Base-by-base conservation (phyloP, 192 early-diverging fungal genomes). In the Phycomyces blakesleeanus region DNA sequence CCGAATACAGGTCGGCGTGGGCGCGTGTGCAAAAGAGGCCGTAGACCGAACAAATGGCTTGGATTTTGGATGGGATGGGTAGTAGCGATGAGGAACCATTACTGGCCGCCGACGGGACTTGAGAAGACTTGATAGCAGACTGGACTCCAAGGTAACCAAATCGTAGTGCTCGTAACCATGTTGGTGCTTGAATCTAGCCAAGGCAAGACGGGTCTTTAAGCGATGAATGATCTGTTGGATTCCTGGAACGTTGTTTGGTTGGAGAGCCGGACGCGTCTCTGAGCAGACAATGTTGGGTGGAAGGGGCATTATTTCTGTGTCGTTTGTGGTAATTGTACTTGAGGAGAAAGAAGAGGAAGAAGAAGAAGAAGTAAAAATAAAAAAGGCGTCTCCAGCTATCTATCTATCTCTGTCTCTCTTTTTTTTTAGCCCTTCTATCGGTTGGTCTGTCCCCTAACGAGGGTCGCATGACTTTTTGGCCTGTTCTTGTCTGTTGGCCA, bases 161-260 rank as follows among this genome's bases (percentile, higher is more conserved):
- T 65, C 63, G 22, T 50, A 57, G 38, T 15, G 52, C 25, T 69
- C 68, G 53, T 69, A 69, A 58, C 68, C 68, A 59, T 69, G 22
- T 21, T 69, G 68, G 25, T 54, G 40, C 37, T 69, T 69, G 61
- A 69, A 69, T 37, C 56, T 63, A 15, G 68, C 68, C 7, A 69
- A 50, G 37, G 61, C 68, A 26, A 69, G 39, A 15, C 68, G 61
- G 22, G 68, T 63, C 39, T 63, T 69, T 25, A 69, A 38, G 56
- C 68, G 44, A 57, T 63, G 41, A 40, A 63, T 56, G 25, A 69
- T 62, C 68, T 69, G 27, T 39, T 53, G 25, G 42, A 51, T 47
- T 47, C 18, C 18, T 12, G 11, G 18, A 18, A 11, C 5, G 44
- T n/a, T n/a, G n/a, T 47, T 18, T 18, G 18, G 18, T 12, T n/a